Base-by-base conservation (phyloP, 352 stramenopile genomes). In the Synura sp. region DNA sequence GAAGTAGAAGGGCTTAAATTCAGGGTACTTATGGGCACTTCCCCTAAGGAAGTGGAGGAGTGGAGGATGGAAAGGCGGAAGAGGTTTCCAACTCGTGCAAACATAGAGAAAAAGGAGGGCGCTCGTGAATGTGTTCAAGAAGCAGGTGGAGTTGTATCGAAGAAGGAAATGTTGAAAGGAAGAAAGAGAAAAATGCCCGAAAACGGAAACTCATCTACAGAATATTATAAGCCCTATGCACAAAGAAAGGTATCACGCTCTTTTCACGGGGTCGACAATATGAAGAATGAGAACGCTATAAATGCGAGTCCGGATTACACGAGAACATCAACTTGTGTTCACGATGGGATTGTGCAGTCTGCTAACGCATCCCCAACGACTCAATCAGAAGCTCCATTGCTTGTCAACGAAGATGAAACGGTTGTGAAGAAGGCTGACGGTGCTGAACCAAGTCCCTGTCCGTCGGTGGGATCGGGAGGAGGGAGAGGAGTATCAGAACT, bases 1-100 rank as follows among this genome's bases (percentile, higher is more conserved):
- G 71, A 78, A 27, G 71, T 78, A 9, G 71, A 78, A 27, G 71
- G 71, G 5, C 71, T 33, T n/a, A 32, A 19, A 22, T 78, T 78
- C 29, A 27, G 22, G 9, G 36, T 78, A 9, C 31, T 78, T 19
- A 53, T 78, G 36, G 71, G 71, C 7, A 74, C 36, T 19, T 32
- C 14, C 31, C 71, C 71, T 44, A 29, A 78, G n/a, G 71, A 78
- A 44, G 35, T 78, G 1, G 27, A 42, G 36, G 32, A 42, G 7
- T 78, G 71, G 71, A 22, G 35, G 31, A 49, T 14, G 9, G 38
- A 25, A 17, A 22, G 71, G 29, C 3, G 71, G 17, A 71, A 71
- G 27, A 71, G 32, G 31, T 78, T 73, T 32, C 71, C 71, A 22
- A 29, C 69, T 55, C 42, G 42, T 19, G 19, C 42, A 19, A 55